These are phyloP conservation scores for Kitagawia praeruptora DNA, from an alignment of 129 eudicot species.

Conservation along the genomic window DNA sequence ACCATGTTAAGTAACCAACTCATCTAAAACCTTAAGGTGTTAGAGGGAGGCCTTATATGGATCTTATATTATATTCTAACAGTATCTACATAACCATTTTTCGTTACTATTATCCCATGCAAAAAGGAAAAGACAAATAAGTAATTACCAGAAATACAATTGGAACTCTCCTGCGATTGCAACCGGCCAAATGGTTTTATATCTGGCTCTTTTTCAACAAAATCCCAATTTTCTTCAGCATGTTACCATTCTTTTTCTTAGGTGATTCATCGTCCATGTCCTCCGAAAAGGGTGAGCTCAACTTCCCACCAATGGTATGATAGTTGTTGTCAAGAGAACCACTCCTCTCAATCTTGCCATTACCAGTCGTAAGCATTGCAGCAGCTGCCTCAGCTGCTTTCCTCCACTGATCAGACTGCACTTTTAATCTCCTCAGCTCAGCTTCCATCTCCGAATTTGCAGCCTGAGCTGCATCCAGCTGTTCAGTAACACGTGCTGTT, in stretches of 20 bases:
- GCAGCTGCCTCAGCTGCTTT: constrained; percentile 99
- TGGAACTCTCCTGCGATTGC: not conserved
- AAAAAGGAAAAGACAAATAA: not conserved
- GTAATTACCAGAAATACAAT: not conserved
- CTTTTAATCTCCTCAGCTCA: constrained; percentile 76
- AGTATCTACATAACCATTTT: not conserved
- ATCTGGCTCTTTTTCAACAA: constrained; percentile 76
- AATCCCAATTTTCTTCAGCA: constrained; percentile 80
- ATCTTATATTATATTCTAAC: too few relatives aligned
- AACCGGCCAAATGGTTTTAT: constrained; percentile 21
- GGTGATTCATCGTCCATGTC: constrained; percentile 72
- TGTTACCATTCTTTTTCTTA: constrained; percentile 73
- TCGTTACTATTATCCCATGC: not conserved
- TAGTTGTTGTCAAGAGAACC: constrained; percentile 51
- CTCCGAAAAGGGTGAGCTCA: constrained; percentile 52
- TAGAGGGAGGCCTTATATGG: too few relatives aligned
- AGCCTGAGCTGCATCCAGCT: constrained; percentile 69
- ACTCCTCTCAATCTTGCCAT: constrained; percentile 58
- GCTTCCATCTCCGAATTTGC: constrained; percentile 75
- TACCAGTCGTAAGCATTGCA: constrained; percentile 54
- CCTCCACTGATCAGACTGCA: constrained; percentile 96
- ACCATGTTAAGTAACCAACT: too few relatives aligned
- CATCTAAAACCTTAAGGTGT: too few relatives aligned
- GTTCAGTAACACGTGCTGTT: constrained; percentile 42
- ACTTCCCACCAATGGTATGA: constrained; percentile 50